Conservation (phyloP, 108 stramenopile species). For the Cyclotella choctawhatcheeana region DNA sequence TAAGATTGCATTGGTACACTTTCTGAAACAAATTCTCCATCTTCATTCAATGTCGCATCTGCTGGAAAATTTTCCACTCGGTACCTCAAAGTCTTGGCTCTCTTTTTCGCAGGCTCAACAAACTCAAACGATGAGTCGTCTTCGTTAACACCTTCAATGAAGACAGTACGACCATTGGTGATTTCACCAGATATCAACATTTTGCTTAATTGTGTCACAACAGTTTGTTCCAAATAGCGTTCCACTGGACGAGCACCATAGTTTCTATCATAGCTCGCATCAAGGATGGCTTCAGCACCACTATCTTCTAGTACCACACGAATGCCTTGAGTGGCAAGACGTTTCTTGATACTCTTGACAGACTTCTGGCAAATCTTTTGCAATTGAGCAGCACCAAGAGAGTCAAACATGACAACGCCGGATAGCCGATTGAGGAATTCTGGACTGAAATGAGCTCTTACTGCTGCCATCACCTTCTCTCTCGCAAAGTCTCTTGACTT, state of each 20-base stretch:
- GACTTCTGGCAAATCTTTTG: constrained; percentile 85
- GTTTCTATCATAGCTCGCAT: constrained; percentile 74
- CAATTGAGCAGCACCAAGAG: constrained; percentile 78
- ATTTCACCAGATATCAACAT: constrained; percentile 85
- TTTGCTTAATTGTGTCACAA: constrained; percentile 80
- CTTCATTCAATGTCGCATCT: constrained; percentile 49
- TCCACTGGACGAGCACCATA: constrained; percentile 90
- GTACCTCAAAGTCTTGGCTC: constrained; percentile 41
- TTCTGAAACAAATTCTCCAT: constrained; percentile 48
- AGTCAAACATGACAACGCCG: constrained; percentile 92
- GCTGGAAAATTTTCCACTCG: constrained; percentile 44
- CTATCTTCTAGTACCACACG: constrained; percentile 74
- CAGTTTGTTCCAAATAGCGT: constrained; percentile 76
- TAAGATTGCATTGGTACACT: constrained; percentile 31
- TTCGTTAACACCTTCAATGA: constrained; percentile 73
- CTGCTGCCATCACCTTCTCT: constrained; percentile 74
- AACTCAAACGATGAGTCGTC: constrained; percentile 69
- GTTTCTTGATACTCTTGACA: constrained; percentile 70
- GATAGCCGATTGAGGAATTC: constrained; percentile 97
- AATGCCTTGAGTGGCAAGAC: constrained; percentile 65
- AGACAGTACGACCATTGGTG: constrained; percentile 68
- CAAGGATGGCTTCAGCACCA: constrained; percentile 75
- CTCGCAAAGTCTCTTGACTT: constrained; percentile 53
- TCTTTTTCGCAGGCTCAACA: constrained; percentile 49
- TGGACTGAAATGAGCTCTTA: constrained; percentile 83